A percentile compares a stretch with the other conserved stretches of the same genome.
Conservation (phyloP, 345 rosid genomes). For the Pistacia integerrima region DNA sequence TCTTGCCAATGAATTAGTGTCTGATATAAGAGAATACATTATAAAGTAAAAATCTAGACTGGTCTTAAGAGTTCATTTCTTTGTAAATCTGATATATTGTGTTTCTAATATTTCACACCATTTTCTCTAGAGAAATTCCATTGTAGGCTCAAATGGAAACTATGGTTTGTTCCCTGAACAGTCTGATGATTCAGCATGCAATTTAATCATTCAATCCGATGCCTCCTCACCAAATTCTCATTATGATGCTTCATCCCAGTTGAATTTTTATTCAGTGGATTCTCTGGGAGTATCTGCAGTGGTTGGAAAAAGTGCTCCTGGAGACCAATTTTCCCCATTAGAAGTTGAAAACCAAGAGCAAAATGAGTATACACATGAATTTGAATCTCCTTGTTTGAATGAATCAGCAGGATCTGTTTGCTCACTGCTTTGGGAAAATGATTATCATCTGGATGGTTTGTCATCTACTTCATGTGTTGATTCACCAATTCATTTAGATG, state of each 20-base stretch:
- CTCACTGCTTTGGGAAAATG: slow-evolving; percentile 14
- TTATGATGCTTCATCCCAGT: slow-evolving; percentile 2
- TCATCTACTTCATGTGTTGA: slow-evolving; percentile 14
- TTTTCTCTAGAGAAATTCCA: slow-evolving; percentile 18
- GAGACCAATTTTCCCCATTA: not conserved
- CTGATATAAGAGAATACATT: not conserved
- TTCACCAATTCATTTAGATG: slow-evolving; percentile 13
- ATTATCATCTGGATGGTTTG: slow-evolving; percentile 14
- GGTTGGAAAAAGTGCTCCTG: not conserved
- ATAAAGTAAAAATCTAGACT: not conserved
- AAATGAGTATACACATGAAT: not conserved
- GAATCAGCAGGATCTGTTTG: slow-evolving; percentile 6
- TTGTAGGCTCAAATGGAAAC: not conserved
- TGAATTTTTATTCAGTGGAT: not conserved
- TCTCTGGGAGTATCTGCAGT: not conserved
- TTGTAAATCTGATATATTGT: not conserved
- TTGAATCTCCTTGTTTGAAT: slow-evolving; percentile 7
- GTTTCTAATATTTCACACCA: slow-evolving; percentile 3
- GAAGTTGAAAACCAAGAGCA: not conserved
- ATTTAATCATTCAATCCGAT: slow-evolving; percentile 10
- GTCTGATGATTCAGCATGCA: slow-evolving; percentile 24
- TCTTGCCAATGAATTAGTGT: not conserved
- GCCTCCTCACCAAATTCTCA: slow-evolving; percentile 11
- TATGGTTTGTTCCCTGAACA: slow-evolving; percentile 13
- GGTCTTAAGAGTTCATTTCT: not conserved